Conservation (phyloP, 2,329 filamentous ascomycete genomes). For the Didymella sp. region DNA sequence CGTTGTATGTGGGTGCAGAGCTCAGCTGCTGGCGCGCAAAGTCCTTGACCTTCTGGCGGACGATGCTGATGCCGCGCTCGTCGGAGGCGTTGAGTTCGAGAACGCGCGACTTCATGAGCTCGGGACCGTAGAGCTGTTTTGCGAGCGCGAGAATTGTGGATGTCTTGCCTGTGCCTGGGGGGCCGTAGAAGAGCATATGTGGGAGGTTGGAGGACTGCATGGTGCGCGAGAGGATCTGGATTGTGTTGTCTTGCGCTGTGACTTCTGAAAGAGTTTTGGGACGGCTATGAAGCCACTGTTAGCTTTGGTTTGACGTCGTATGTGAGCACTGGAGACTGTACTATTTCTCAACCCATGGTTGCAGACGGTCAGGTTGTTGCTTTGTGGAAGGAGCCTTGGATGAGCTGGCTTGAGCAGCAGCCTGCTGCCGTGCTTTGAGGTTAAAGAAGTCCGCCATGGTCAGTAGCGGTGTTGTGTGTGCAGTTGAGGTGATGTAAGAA, state of each 20-base stretch:
- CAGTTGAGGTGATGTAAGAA: conserved; percentile 16
- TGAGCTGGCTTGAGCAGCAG: conserved; percentile 75
- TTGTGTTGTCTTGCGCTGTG: conserved; percentile 95
- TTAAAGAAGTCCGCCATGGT: conserved; percentile 93
- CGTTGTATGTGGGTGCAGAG: conserved; percentile 73
- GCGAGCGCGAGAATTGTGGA: conserved; percentile 96
- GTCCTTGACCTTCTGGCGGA: conserved; percentile 97
- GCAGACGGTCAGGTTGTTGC: conserved; percentile 70
- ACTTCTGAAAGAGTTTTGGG: conserved; percentile 95
- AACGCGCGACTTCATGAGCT: conserved; percentile 91
- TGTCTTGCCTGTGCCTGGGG: conserved; percentile 96
- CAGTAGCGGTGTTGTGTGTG: conserved; percentile 13
- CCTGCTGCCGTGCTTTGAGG: conserved; percentile 79
- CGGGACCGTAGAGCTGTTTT: conserved; percentile 95
- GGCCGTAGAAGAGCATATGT: conserved; percentile 99
- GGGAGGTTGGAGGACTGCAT: conserved; percentile 96
- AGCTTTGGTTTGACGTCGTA: too few species aligned
- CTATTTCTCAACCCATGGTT: conserved; percentile 99
- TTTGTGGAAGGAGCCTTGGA: conserved; percentile 69
- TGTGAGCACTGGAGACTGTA: conserved; percentile 58
- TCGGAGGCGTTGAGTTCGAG: conserved; percentile 99
- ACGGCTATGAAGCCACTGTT: too few species aligned
- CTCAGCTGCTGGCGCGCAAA: conserved; percentile 96
- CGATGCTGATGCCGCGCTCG: conserved; percentile 95
- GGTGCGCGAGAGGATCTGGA: conserved; percentile 88